Evolutionary conservation across 2,329 filamentous ascomycete genomes (phyloP), one percentile per base, ranked within the genome.

Genomic region (Fusarium aywerte): DNA sequence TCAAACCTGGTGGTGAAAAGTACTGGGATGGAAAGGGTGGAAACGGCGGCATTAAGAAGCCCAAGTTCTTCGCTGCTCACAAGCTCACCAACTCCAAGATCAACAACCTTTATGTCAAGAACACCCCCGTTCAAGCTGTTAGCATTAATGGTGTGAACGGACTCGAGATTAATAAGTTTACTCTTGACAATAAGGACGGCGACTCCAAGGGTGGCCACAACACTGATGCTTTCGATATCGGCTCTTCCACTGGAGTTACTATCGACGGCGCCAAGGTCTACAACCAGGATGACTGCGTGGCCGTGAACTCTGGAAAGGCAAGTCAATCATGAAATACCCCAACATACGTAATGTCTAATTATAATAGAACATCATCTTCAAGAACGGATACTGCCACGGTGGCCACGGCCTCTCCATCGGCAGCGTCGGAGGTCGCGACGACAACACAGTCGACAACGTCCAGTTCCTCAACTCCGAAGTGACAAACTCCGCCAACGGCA

Each of bases 251-350:
- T 25, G 80, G 79, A 49, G 79, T 88, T 20, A 81, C 77, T 35
- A 88, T 89, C 45, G 79, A 77, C 15, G 81, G 80, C 20, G 84
- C 84, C 47, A 82, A 79, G 57, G 80, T 89, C 35, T 82, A 84
- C 69, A 88, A 88, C 77, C 86, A 89, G 75, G 86, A 89, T 56
- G 86, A 88, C 68, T 89, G 86, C 68, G 79, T 88, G 33, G 85
- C 86, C 5, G 67, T 85, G 54, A 88, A 87, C 76, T 85, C 83
- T 16, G 82, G 82, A 21, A 79, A 74, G 13, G 72, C 72, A 12
- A 38, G 52, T 31, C 1, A 0, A 6, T 3, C 3, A 0, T 0
- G 0, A 2, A 0, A 3, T 1, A 1, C 0, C n/a, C 21, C 0
- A 1, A 5, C 0, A 20, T 2, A 4, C 0, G 6, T 2, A 29